Base-by-base conservation (phyloP, 2,329 filamentous ascomycete species). In the Incumbomyces delicatus region DNA sequence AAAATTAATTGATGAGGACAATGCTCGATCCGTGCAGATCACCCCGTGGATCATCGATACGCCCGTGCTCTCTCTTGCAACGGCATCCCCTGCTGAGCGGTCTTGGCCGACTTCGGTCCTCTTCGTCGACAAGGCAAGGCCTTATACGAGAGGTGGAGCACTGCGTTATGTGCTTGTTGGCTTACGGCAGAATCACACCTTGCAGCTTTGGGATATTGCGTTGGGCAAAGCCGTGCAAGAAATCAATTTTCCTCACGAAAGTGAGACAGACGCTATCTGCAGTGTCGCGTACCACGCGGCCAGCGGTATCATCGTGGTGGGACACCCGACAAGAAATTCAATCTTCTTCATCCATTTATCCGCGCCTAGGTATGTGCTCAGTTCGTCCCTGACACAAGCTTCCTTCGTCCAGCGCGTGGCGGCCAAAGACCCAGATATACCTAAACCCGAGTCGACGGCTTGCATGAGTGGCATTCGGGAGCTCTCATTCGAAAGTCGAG, bases 131-230 rank as follows among this genome's bases (percentile, higher is more conserved):
- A 98, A 96, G 74, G 81, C 89, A 66, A 85, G 89, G 53, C 88
- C 92, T 38, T 95, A 94, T 67, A 79, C 83, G 69, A 95, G 92
- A 69, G 83, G 85, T 50, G 84, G 85, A 60, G 89, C 94, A 40
- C 75, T 95, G 53, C 81, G 92, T 51, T 98, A 98, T 70, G 83
- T 98, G 71, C 83, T 98, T 63, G 87, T 98, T 52, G 92, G 92
- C 59, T 87, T 96, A 79, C 95, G 96, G 72, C 92, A 98, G 66
- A 98, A 98, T 67, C 92, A 98, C 69, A 94, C 90, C 47, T 79
- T 98, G 52, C 94, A 98, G 72, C 79, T 98, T 37, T 98, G 92
- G 94, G 92, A 98, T 71, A 81, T 98, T 61, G 88, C 86, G 35
- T 81, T 98, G 30, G 85, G 85, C 56, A 95, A 95, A 68, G 87